Percentiles rank a stretch among this genome's conserved stretches.
Conservation (phyloP, 2,329 filamentous ascomycete genomes). For the Pseudocercospora fuligena region DNA sequence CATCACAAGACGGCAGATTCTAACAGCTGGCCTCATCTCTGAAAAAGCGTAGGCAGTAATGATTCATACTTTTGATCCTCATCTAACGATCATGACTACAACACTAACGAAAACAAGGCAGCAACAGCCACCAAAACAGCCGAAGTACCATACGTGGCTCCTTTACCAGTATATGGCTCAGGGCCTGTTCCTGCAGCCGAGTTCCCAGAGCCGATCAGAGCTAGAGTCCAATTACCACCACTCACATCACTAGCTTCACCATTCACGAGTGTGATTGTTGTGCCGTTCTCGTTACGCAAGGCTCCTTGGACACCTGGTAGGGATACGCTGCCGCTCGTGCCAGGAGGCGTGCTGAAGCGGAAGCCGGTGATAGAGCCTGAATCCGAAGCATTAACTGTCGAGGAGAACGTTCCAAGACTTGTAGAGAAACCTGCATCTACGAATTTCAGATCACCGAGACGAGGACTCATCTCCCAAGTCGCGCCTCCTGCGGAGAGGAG, state of each 20-base stretch:
- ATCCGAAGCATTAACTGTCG: conserved; percentile 38
- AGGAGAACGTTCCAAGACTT: conserved; percentile 48
- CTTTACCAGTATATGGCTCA: background rate
- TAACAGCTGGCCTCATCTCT: background rate
- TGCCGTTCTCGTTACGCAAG: conserved; percentile 44
- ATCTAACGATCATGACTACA: background rate
- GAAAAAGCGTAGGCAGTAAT: background rate
- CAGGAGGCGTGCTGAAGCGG: conserved; percentile 37
- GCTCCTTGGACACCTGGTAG: conserved; percentile 47
- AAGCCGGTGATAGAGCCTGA: conserved; percentile 26
- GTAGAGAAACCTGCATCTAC: conserved; percentile 55
- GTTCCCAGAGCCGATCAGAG: conserved; percentile 12
- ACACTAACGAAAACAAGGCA: conserved; percentile 1
- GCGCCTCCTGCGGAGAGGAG: conserved; percentile 47
- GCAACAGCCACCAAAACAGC: background rate
- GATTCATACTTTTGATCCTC: background rate
- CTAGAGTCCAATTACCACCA: conserved; percentile 37
- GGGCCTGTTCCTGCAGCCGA: background rate
- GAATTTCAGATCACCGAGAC: conserved; percentile 49
- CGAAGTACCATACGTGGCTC: background rate
- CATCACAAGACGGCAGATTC: background rate
- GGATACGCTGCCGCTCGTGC: conserved; percentile 40
- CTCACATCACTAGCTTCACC: conserved; percentile 30
- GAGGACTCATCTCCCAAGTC: conserved; percentile 52
- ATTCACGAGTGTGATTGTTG: conserved; percentile 30